Base-by-base conservation (phyloP, 768 basidiomycete genomes). In the Boletellus emodensis region DNA sequence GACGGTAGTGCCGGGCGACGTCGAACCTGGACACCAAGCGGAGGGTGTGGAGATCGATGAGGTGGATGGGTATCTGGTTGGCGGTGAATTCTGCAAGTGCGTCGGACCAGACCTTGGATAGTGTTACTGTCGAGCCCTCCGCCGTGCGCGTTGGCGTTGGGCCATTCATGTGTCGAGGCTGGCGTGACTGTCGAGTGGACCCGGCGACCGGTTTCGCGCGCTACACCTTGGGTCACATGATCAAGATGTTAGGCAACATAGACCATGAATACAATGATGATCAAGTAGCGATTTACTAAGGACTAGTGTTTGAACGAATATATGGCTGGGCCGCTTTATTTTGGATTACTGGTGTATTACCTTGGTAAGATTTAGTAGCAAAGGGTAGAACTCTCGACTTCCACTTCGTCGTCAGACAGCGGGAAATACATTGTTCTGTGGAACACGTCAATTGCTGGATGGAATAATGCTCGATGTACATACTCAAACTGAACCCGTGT, bases 21-120 rank as follows among this genome's bases (percentile, higher is more conserved):
- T 56, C 45, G 20, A 7, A 38, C 32, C 48, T 49, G 4, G 55
- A 56, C 14, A 38, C 53, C 18, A 51, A 39, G 6, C 20, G 35
- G 17, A 56, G 44, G 17, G 48, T 49, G 15, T 41, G 43, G 12
- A 56, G 47, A 42, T 56, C 40, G 33, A 46, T 54, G 43, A 56
- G 48, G 15, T 56, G 48, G 32, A 50, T 45, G 15, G 43, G 54
- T n/a, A 56, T 50, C 36, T 56, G 46, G n/a, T 56, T 56, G 22
- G 48, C 32, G 12, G 40, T 50, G 35, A 54, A 54, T 28, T 44
- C 51, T 11, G 20, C 22, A 18, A 55, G 52, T 17, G 41, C 15
- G 15, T 48, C 40, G 3, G 52, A 34, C 53, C 45, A 54, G 24
- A 39, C 2, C 24, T 39, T 47, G 30, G 51, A 40, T 6, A 53